phyloP scores from a whole-genome alignment of 441 rosid genomes.

The Brassica balearica region DNA sequence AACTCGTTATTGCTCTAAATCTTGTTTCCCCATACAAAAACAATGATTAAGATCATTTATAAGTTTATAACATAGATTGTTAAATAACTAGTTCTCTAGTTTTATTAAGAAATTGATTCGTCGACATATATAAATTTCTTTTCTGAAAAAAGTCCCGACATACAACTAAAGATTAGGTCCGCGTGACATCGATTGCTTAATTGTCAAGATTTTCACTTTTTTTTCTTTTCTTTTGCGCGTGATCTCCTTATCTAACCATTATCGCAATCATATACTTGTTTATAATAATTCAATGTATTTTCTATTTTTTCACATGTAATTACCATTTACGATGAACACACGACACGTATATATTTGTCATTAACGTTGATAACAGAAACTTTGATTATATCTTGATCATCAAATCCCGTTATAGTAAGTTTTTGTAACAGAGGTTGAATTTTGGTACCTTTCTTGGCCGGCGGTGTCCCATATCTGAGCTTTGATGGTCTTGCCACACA shows the following conservation, averaged over 20 bases:
- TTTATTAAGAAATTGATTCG: background rate
- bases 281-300: background rate
- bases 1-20: constrained; percentile 87
- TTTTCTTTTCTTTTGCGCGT: constrained; percentile 12
- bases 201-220: constrained; percentile 1
- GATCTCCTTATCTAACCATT: constrained; percentile 21
- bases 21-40: constrained; percentile 41
- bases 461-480: constrained; percentile 94
- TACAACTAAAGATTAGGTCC: constrained; percentile 34
- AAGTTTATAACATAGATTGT: background rate
- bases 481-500: constrained; percentile 74
- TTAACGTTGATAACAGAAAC: background rate
- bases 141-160: constrained; percentile 21
- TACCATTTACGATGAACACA: background rate
- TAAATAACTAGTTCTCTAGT: background rate
- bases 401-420: background rate
- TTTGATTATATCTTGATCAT: constrained; percentile 14
- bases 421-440: background rate
- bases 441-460: constrained; percentile 75
- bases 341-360: background rate
- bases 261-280: constrained; percentile 20
- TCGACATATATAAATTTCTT: background rate
- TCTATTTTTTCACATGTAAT: background rate
- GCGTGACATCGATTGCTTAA: constrained; percentile 33
- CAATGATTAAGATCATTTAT: constrained; percentile 2